Base-by-base conservation (phyloP, 139 green algal species). In the Chlorella sp. region DNA sequence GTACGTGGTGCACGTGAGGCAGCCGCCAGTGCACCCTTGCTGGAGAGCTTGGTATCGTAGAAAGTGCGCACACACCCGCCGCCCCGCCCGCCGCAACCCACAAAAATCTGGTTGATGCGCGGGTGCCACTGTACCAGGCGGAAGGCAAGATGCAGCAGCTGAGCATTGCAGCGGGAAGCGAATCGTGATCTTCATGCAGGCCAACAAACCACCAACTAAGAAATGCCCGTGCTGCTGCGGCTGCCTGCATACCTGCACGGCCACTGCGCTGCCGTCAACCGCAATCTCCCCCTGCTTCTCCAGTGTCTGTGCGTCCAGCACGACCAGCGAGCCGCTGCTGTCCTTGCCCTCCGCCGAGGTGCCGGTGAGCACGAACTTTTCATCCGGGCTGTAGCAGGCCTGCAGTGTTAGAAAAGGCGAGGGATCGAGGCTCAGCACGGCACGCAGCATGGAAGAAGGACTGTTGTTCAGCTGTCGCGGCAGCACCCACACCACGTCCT, bases 71-170 rank as follows among this genome's bases (percentile, higher is more conserved):
- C 91, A 51, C 74, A 63, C 34, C 96, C 96, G 11, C 39, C 34
- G 55, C 88, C 91, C 44, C 92, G 90, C 78, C 92, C 90, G 18
- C 93, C 93, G 80, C 78, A 86, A 38, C 95, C 95, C n/a, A 96
- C 89, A 69, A 98, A 93, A 44, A 99, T 95, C 87, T 99, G 97
- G 90, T 99, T 99, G 36, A 99, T 89, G 18, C 89, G 82, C 4
- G 87, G 80, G 84, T 99, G 97, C 97, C 97, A 99, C 23, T 80
- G 51, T 38, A 81, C 1, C 44, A 51, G n/a, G 47, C 11, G 38
- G 47, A 13, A 51, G 16, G 30, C 26, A 80, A 51, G 6, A 51
- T 26, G 23, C 17, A 23, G 21, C 15, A n/a, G 16, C 34, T 25
- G 34, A 51, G 11, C 28, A 30, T 34, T 23, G 6, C 23, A 55